Evolutionary conservation across 208 protist species (phyloP), one percentile per base, ranked within the genome.

Genomic region (Sergeia podlipaevii): DNA sequence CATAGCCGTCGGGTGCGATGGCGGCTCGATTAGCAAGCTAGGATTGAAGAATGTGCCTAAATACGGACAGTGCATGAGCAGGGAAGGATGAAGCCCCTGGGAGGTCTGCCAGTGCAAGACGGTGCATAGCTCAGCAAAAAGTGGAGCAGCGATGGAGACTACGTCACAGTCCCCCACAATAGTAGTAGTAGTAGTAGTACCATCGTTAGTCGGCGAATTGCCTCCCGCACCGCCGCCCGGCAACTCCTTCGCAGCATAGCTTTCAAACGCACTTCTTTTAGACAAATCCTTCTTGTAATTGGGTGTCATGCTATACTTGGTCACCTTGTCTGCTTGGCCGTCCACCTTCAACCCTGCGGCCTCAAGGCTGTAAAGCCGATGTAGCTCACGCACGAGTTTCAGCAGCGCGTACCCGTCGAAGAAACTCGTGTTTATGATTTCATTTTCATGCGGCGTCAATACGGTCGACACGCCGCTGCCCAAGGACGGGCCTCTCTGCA

Each of bases 61-160:
- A 15, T 66, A 71, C 23, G 60, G 42, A 53, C 82, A 90, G 55
- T 87, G 78, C 7, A 50, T 65, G 8, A 91, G 70, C 29, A 92
- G 52, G 17, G 75, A 70, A 13, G 85, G 80, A 44, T 77, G 72
- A 11, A 88, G 68, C 10, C 85, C 85, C 4, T 79, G 80, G 23
- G 60, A 59, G n/a, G 63, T 85, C 37, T 83, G 71, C 11, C 59
- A 30, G 23, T 70, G 62, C 8, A 92, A 44, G 20, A 92, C 28
- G 38, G 75, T 34, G 32, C 50, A 57, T 11, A 88, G 52, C 54
- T 89, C 80, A 1, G 41, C 48, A 44, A 80, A 83, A 32, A 70
- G 57, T n/a, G 7, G 39, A 26, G 28, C 17, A 29, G 28, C 11
- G 24, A 4, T 33, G 10, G 23, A 10, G 3, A 32, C 47, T 7